Evolutionary conservation across 257 asterid species (phyloP), one percentile per base, ranked within the genome.

Genomic region (Capsicum pubescens): DNA sequence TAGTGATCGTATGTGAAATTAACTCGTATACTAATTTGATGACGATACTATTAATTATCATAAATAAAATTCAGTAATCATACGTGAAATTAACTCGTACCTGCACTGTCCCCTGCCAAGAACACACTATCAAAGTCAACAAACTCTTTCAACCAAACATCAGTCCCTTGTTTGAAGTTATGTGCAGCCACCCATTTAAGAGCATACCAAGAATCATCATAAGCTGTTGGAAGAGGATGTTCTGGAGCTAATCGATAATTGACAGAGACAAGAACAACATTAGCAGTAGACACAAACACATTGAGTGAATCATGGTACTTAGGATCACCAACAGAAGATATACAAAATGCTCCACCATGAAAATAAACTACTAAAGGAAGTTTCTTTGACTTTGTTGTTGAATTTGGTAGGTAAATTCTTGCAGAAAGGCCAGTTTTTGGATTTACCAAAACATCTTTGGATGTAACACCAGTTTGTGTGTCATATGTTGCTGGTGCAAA

Each of bases 51-150:
- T 2, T 50, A 26, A 4, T 52, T 52, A 63, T 21, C 11, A 21
- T 63, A 63, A 3, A 63, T 67, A 67, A 35, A 67, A 67, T 67
- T 35, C 1, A 67, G 74, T 35, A 6, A 67, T 68, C 0, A 60
- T 68, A 68, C 0, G 19, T 0, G 32, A 68, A 39, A 48, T 19
- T 11, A 72, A 50, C n/a, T 3, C 44, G 93, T 97, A n/a, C 98
- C 98, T 7, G 97, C 97, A 77, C 98, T 95, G 35, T 95, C 97
- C 10, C 98, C 98, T 11, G 96, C 92, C 8, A 93, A 36, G 88
- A 89, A 92, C 17, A 95, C 93, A 39, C 19, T 77, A n/a, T 56
- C 83, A 9, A 92, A 92, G 63, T 95, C 94, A 0, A 82, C 98
- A 54, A 1, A 14, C 2, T 90, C 88, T n/a, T 16, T 85, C 10